These are phyloP conservation scores for Pseudogymnoascus sp. DNA, from an alignment of 2,329 filamentous ascomycete genomes.

Conservation along the genomic window DNA sequence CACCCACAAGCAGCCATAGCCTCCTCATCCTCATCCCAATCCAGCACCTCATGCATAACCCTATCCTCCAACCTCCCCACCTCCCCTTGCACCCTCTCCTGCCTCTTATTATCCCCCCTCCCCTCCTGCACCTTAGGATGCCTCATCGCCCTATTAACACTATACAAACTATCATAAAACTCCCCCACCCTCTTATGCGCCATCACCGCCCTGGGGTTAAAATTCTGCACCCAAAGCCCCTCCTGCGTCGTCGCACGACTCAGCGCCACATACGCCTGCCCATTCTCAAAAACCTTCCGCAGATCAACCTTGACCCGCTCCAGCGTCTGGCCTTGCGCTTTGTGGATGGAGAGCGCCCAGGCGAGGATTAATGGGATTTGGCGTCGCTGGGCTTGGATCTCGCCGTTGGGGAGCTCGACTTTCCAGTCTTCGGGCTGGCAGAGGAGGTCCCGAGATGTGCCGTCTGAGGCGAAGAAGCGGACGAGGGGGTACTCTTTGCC, in stretches of 20 bases:
- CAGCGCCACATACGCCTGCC: conserved; percentile 93
- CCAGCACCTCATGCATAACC: neutral
- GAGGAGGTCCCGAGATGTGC: conserved; percentile 65
- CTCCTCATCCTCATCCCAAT: conserved; percentile 7
- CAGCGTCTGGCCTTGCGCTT: conserved; percentile 84
- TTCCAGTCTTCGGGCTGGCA: conserved; percentile 91
- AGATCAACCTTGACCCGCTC: conserved; percentile 93
- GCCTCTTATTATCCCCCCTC: neutral
- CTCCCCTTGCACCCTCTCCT: neutral
- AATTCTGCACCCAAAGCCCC: conserved; percentile 80
- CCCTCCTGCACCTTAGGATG: conserved; percentile 21
- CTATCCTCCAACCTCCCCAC: neutral
- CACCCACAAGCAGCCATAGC: neutral
- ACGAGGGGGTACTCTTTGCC: conserved; percentile 70
- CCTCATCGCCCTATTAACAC: conserved; percentile 49
- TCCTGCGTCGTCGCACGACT: conserved; percentile 84
- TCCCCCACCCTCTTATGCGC: conserved; percentile 78
- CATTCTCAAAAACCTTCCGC: conserved; percentile 89
- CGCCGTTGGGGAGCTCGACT: conserved; percentile 89
- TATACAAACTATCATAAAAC: conserved; percentile 79
- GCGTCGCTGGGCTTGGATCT: conserved; percentile 78
- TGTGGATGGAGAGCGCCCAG: conserved; percentile 96
- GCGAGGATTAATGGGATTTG: conserved; percentile 86
- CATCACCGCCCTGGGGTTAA: conserved; percentile 87
- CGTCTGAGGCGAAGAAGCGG: conserved; percentile 72